Evolutionary conservation across 73 alveolate species (phyloP).

Genomic region (Uronychia binucleata): DNA sequence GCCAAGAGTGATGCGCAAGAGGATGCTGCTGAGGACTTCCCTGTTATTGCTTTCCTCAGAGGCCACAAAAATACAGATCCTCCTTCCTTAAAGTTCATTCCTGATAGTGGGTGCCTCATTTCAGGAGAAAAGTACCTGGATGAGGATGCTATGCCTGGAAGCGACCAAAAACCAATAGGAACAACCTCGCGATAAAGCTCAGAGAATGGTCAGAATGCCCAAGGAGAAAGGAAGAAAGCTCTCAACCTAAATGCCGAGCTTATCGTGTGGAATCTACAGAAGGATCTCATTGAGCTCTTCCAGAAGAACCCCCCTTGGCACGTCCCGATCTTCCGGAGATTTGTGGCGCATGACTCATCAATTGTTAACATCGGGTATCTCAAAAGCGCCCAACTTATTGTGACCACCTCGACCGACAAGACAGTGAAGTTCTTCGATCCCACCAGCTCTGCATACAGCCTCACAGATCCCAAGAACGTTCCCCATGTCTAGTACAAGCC

Average conservation of each 20-base stretch:
- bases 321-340: slow-evolving; percentile 29
- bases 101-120: slow-evolving; percentile 43
- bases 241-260: slow-evolving; percentile 20
- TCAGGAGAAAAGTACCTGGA: slow-evolving; percentile 49
- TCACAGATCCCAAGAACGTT: slow-evolving; percentile 56
- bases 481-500: slow-evolving; percentile 56
- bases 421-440: slow-evolving; percentile 63
- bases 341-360: slow-evolving; percentile 55
- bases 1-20: background rate
- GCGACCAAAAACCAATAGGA: too few relatives aligned
- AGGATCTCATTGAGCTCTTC: slow-evolving; percentile 63
- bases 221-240: background rate
- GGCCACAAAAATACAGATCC: slow-evolving; percentile 37
- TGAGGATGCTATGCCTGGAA: too few relatives aligned
- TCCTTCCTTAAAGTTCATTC: slow-evolving; percentile 27
- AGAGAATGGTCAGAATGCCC: background rate
- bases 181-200: too few relatives aligned
- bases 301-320: slow-evolving; percentile 65
- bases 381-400: slow-evolving; percentile 31
- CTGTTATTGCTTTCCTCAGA: background rate
- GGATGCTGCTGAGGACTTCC: background rate
- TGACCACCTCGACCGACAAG: slow-evolving; percentile 33
- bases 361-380: slow-evolving; percentile 48
- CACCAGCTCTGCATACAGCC: slow-evolving; percentile 12
- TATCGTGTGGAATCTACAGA: slow-evolving; percentile 57